These are phyloP conservation scores for Starmerella sp. DNA, from an alignment of 805 yeast species.

Conservation along the genomic window DNA sequence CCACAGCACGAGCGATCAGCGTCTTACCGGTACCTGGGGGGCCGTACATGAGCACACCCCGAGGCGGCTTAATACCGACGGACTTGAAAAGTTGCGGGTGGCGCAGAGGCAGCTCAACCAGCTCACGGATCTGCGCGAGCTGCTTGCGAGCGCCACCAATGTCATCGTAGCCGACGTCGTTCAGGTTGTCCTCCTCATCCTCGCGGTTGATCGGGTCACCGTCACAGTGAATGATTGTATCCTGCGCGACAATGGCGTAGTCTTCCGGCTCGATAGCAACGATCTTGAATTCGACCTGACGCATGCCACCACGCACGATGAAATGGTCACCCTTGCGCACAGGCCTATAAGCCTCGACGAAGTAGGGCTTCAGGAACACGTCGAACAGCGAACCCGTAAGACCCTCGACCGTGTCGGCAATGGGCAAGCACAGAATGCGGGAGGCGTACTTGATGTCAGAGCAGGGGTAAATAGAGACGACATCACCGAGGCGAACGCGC, in stretches of 20 bases:
- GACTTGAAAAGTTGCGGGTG: slow-evolving; percentile 97
- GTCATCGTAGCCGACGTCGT: slow-evolving; percentile 97
- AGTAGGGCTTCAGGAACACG: slow-evolving; percentile 92
- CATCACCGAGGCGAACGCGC: slow-evolving; percentile 87
- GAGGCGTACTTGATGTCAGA: slow-evolving; percentile 97
- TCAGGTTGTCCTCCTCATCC: slow-evolving; percentile 92
- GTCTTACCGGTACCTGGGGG: slow-evolving; percentile 99
- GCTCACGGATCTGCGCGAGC: slow-evolving; percentile 98
- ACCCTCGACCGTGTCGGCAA: slow-evolving; percentile 97
- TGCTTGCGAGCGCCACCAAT: slow-evolving; percentile 99
- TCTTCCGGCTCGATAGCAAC: slow-evolving; percentile 98
- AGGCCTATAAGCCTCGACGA: slow-evolving; percentile 97
- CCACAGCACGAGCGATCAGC: slow-evolving; percentile 98
- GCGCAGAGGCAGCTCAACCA: slow-evolving; percentile 94
- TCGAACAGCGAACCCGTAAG: slow-evolving; percentile 93
- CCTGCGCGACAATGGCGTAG: slow-evolving; percentile 96
- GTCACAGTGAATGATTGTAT: slow-evolving; percentile 94
- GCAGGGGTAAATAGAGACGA: slow-evolving; percentile 83
- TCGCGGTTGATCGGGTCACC: slow-evolving; percentile 98
- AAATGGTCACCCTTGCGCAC: slow-evolving; percentile 95
- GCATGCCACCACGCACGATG: slow-evolving; percentile 96
- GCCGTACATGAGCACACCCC: slow-evolving; percentile 87
- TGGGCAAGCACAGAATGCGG: slow-evolving; percentile 88
- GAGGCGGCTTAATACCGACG: slow-evolving; percentile 97
- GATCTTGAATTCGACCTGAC: slow-evolving; percentile 97